These are phyloP conservation scores for Hyphopichia pseudoburtonii DNA, from an alignment of 1,139 yeast genomes.

Conservation along the genomic window DNA sequence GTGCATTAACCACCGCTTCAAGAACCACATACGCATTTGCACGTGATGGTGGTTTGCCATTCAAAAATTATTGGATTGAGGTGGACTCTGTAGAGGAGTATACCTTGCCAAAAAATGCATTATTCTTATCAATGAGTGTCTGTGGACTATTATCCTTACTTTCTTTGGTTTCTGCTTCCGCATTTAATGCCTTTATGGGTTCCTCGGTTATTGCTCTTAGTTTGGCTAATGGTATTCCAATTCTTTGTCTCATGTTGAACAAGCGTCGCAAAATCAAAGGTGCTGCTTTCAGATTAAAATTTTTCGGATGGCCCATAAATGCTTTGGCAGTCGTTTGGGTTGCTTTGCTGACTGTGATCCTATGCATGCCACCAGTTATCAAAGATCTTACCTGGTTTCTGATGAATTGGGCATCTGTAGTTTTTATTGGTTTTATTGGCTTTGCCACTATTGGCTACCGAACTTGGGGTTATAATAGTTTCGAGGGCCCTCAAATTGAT, in stretches of 20 bases:
- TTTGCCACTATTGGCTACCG: slow-evolving; percentile 52
- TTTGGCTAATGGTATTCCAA: slow-evolving; percentile 76
- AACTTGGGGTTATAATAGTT: slow-evolving; percentile 59
- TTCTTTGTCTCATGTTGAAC: slow-evolving; percentile 59
- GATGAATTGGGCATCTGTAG: slow-evolving; percentile 77
- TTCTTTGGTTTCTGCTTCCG: slow-evolving; percentile 69
- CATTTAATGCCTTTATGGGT: slow-evolving; percentile 83
- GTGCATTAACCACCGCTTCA: slow-evolving; percentile 81
- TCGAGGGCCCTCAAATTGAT: slow-evolving; percentile 66
- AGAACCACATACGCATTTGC: slow-evolving; percentile 86
- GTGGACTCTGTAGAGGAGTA: slow-evolving; percentile 60
- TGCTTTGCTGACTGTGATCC: slow-evolving; percentile 55
- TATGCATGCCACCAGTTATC: slow-evolving; percentile 74
- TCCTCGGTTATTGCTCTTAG: slow-evolving; percentile 80
- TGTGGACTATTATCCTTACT: slow-evolving; percentile 62
- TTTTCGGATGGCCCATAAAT: slow-evolving; percentile 66
- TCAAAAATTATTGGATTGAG: slow-evolving; percentile 60
- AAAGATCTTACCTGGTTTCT: slow-evolving; percentile 55
- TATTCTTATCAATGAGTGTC: slow-evolving; percentile 65
- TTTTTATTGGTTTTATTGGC: slow-evolving; percentile 48
- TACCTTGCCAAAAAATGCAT: slow-evolving; percentile 70
- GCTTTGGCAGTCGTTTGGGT: slow-evolving; percentile 62
- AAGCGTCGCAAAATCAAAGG: slow-evolving; percentile 65
- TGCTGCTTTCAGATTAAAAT: slow-evolving; percentile 67
- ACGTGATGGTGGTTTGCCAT: slow-evolving; percentile 85